These are phyloP conservation scores for Sporopachydermia cereana DNA, from an alignment of 1,139 yeast genomes.

Conservation along the genomic window DNA sequence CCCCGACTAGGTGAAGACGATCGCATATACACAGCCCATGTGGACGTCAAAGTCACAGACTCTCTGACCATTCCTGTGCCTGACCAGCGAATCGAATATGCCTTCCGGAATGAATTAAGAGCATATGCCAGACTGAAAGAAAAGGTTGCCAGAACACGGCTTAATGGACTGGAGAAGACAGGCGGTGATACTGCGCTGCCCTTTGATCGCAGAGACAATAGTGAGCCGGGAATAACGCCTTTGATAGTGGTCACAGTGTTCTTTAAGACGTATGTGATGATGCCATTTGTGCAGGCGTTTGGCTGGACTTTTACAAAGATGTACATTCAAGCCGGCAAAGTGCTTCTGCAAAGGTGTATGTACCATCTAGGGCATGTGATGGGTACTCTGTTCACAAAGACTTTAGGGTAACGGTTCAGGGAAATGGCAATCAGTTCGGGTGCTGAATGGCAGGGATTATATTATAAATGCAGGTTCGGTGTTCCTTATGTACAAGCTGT, in stretches of 20 bases:
- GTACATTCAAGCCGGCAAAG: not conserved
- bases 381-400: not conserved
- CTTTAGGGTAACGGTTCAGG: too few species aligned
- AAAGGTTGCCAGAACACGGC: constrained; percentile 13
- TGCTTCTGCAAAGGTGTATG: not conserved
- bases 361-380: not conserved
- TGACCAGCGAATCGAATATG: constrained; percentile 53
- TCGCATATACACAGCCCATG: not conserved
- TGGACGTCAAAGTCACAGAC: constrained; percentile 10
- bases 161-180: too few species aligned
- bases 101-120: constrained; percentile 41
- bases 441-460: too few species aligned
- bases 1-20: not conserved
- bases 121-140: constrained; percentile 18
- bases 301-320: not conserved
- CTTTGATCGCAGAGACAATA: constrained; percentile 2
- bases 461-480: too few species aligned
- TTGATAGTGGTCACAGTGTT: constrained; percentile 42
- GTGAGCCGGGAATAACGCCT: constrained; percentile 34
- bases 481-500: too few species aligned
- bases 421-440: too few species aligned
- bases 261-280: constrained; percentile 49
- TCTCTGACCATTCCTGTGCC: constrained; percentile 32
- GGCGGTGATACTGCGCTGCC: not conserved
- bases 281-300: constrained; percentile 36